Evolutionary conservation across 495 filamentous ascomycete genomes (phyloP), one percentile per base, ranked within the genome.

Genomic region (Aspergillus sclerotiicarbonarius): DNA sequence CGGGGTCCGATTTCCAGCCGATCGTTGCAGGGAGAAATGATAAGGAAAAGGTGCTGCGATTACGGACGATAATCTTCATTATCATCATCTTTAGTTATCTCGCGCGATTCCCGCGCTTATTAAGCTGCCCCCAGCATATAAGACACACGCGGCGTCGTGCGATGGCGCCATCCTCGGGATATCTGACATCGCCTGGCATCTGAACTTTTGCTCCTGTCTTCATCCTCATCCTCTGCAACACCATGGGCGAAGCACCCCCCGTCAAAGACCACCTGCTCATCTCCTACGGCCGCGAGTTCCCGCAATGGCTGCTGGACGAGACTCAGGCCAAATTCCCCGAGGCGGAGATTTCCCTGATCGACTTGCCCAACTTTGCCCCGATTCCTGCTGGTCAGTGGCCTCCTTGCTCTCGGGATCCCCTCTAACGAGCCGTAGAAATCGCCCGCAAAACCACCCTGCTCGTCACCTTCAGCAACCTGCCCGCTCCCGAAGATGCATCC

Each of bases 181-280:
- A 25, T 25, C 25, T 25, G 25, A 3, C 25, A 25, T 25, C 25
- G 2, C 25, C 25, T 25, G 25, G 2, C 25, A 25, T n/a, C n/a
- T n/a, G n/a, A n/a, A n/a, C n/a, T n/a, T n/a, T n/a, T n/a, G n/a
- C n/a, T n/a, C n/a, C n/a, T n/a, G n/a, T n/a, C 25, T 5, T 25
- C 25, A 25, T 2, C 4, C 1, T 6, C 20, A 43, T 39, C 9
- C 18, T 20, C 13, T 32, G 4, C 18, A 6, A 1, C 21, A 58
- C 30, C 29, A 78, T 96, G 53, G 70, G 68, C 30, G 65, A 67
- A 39, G 63, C 67, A 25, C 21, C 52, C 25, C 19, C 61, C 4
- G 15, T 53, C 2, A 52, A 52, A 12, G 53, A 60, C n/a, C 58
- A 56, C 15, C 19, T 67, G 1, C 56, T 67, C 9, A 21, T 63